Evolutionary conservation across 352 stramenopile species (phyloP).

Genomic region (Thalassiosira mediterranea): DNA sequence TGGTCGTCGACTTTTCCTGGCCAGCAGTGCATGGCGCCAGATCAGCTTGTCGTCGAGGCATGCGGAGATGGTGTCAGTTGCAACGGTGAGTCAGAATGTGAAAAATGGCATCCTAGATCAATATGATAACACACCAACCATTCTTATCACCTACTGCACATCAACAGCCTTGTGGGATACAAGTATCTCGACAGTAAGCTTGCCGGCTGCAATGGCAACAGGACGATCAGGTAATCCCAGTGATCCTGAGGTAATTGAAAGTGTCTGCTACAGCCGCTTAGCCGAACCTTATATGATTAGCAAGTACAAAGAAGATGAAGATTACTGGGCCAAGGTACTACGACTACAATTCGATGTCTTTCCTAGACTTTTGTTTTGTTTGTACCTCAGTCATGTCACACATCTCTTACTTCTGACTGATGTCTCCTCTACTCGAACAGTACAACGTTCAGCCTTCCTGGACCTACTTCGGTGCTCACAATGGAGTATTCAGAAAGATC

Average conservation of each 20-base stretch:
- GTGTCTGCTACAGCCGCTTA: conserved; percentile 45
- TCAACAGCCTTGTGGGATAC: conserved; percentile 40
- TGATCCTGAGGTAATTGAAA: conserved; percentile 47
- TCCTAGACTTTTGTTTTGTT: no score
- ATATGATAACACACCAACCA: no score
- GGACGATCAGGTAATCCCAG: conserved; percentile 1
- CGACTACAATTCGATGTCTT: no score
- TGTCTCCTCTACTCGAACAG: no score
- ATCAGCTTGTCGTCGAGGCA: conserved; percentile 18
- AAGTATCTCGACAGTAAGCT: conserved; percentile 10
- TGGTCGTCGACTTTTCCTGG: conserved; percentile 35
- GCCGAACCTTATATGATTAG: conserved; percentile 51
- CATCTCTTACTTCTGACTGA: no score
- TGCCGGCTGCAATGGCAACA: conserved; percentile 21
- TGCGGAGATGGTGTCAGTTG: conserved; percentile 26
- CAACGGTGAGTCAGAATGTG: conserved; percentile 18
- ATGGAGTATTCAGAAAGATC: conserved; percentile 48
- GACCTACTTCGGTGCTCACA: conserved; percentile 40
- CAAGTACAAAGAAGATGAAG: conserved; percentile 45
- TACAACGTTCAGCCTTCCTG: conserved; percentile 36
- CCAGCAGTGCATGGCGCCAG: conserved; percentile 24
- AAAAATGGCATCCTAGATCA: no score
- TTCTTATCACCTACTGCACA: no score
- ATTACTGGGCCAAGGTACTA: conserved; percentile 34
- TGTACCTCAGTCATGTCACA: no score